Evolutionary conservation across 2,329 filamentous ascomycete genomes (phyloP), one percentile per base, ranked within the genome.

Genomic region (Colletotrichum tamarilloi): DNA sequence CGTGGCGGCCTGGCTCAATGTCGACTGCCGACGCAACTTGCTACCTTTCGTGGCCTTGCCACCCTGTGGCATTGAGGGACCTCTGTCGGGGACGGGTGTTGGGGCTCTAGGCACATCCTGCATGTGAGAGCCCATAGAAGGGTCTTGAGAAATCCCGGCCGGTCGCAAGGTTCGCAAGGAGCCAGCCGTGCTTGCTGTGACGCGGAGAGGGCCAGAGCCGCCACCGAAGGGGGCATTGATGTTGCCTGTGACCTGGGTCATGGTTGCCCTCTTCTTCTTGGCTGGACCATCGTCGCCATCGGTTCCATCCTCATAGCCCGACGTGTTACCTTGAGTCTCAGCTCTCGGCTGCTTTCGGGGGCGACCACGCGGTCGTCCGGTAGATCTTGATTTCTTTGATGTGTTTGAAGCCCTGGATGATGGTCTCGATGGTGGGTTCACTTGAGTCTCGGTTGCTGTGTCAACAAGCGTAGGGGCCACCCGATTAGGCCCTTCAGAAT

Each of bases 141-240:
- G 80, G 22, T 87, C 86, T 30, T 82, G 83, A 3, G 84, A 86
- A 28, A 88, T 84, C 38, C 88, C 87, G 69, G 94, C 88, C 4
- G 96, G 96, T 57, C 95, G 90, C 81, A 98, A 93, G 60, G 92
- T 92, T 56, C 96, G 93, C 72, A 98, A 88, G 5, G 95, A 98
- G 55, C 95, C 94, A 57, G 95, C 93, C 19, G 94, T 97, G 80
- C 95, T 97, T 59, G 96, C 96, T 73, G 94, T 92, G n/a, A 98
- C 95, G 62, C 95, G 90, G 30, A 98, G 86, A 4, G 94, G 97
- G 62, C 97, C 95, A 11, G 92, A 90, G 35, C 91, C 92, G 52
- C 90, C 88, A 64, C 92, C 93, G 77, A 98, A 93, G 26, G 90
- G 91, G 74, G 88, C 90, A 76, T 90, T 92, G 63, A 92, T 91